Base-by-base conservation (phyloP, 140 eudicot species). In the Flaveria floridana region DNA sequence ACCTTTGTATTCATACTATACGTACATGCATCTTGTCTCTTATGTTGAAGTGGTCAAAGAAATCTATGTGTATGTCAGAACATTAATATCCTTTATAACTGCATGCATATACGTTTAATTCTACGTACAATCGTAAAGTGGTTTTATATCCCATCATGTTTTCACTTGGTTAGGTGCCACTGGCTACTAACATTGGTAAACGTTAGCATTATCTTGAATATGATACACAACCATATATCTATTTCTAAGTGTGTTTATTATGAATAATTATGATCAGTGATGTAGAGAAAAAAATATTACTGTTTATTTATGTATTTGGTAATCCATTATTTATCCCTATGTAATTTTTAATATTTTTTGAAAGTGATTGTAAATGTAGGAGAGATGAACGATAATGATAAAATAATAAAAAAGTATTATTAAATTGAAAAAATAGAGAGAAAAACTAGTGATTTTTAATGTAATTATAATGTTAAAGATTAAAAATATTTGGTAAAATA, bases 31-130 rank as follows among this genome's bases (percentile, higher is more conserved):
- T 13, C 0, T 67, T 26, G 12, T 63, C 20, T 12, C 46, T 30
- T 63, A 34, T 34, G 50, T 28, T 63, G 68, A 63, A 63, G 46
- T 30, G 68, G 68, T 63, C 68, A 63, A 63, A 63, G 46, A 15
- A 63, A 63, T 65, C 13, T 39, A 15, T 39, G 70, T 37, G 50
- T 65, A 65, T 65, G 70, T 37, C 47, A 28, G 47, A 12, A 63
- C 21, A n/a, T n/a, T n/a, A 6, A 11, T 23, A 65, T 37, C 26
- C 7, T 37, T 64, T 5, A 64, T 5, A 30, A 30, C 37, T 16
- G 7, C 26, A 39, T 65, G 51, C 23, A 34, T 34, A 39, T 34
- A 63, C 69, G 69, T 5, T 61, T 63, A 30, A 15, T n/a, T 34
- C n/a, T 65, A 37, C 51, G 51, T 63, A 63, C 39, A 59, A 26